Base-by-base conservation (phyloP, 352 stramenopile species). In the Phytophthora tubulina region DNA sequence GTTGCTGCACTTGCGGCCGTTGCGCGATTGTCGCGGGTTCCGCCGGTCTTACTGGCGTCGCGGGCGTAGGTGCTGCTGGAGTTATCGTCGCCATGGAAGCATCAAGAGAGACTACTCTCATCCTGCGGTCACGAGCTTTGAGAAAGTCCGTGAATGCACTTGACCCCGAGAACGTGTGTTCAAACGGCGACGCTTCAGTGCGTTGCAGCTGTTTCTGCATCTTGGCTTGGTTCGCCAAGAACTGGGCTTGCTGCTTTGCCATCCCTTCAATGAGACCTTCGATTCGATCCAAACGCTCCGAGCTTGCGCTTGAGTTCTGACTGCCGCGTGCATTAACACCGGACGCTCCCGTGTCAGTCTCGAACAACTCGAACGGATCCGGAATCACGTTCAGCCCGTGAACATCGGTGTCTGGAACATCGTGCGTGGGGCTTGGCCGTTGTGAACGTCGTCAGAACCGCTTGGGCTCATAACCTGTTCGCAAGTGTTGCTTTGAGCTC, bases 381-480 rank as follows among this genome's bases (percentile, higher is more conserved):
- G n/a, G n/a, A n/a, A n/a, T n/a, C n/a, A n/a, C n/a, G n/a, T n/a
- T n/a, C n/a, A 55, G 11, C n/a, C 8, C 49, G 31, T 55, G 49
- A 9, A 55, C 49, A 30, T 55, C 49, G 49, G 49, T 55, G 49
- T 55, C 49, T 13, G n/a, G 49, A 3, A 55, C 30, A 21, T n/a
- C 30, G 30, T 30, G 27, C 13, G n/a, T n/a, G n/a, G 49, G 21
- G 13, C 31, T 39, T 55, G 14, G 49, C 30, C 27, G 30, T 27
- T 55, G 30, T 55, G 49, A 31, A 30, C 17, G 13, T 55, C 49
- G 49, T 55, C 31, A 30, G 49, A 55, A 30, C 49, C 31, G 8
- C 10, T 55, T 55, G 49, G 49, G 49, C 49, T 55, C 49, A 55
- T 55, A 55, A 55, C 50, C 50, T 58, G n/a, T 45, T 58, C n/a